These are phyloP conservation scores for Malassezia obtusa DNA, from an alignment of 1,284 basidiomycete genomes.

Conservation along the genomic window DNA sequence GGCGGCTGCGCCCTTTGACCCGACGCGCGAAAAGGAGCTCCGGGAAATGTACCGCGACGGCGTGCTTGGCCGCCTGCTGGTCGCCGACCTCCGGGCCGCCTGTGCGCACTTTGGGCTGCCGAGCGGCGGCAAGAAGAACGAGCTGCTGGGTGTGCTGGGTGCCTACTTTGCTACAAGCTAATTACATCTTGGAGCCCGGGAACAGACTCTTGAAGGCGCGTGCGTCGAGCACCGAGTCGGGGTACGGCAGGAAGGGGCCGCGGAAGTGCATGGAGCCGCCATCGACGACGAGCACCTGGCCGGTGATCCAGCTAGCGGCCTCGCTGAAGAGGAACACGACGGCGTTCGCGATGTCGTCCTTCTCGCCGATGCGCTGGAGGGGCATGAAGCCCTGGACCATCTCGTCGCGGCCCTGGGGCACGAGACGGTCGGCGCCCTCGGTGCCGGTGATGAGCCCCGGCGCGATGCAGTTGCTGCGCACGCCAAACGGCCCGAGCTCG, in stretches of 20 bases:
- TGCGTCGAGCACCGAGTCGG: slow-evolving; percentile 32
- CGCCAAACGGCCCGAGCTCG: slow-evolving; percentile 87
- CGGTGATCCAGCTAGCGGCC: slow-evolving; percentile 71
- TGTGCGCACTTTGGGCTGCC: slow-evolving; percentile 31
- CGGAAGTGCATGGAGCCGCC: slow-evolving; percentile 21
- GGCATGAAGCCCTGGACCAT: slow-evolving; percentile 29
- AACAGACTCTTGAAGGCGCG: slow-evolving; percentile 27
- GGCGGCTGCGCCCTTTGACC: neutral
- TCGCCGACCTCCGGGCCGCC: slow-evolving; percentile 27
- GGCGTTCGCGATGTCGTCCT: slow-evolving; percentile 67
- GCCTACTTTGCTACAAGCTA: slow-evolving; percentile 16
- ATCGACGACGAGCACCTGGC: slow-evolving; percentile 46
- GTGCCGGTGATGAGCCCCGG: slow-evolving; percentile 76
- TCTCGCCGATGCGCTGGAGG: slow-evolving; percentile 39
- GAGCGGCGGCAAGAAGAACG: slow-evolving; percentile 35
- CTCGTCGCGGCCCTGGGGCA: slow-evolving; percentile 51
- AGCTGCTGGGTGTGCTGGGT: slow-evolving; percentile 27
- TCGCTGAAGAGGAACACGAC: slow-evolving; percentile 79
- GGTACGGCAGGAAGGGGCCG: slow-evolving; percentile 40
- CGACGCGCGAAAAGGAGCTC: neutral
- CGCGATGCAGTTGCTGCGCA: slow-evolving; percentile 82
- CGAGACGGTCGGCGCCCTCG: slow-evolving; percentile 70
- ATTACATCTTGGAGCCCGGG: slow-evolving; percentile 22
- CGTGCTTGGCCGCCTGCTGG: slow-evolving; percentile 17
- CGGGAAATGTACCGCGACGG: slow-evolving; percentile 3